Evolutionary conservation across 805 yeast genomes (phyloP).

Genomic region (Lachancea meyersii): DNA sequence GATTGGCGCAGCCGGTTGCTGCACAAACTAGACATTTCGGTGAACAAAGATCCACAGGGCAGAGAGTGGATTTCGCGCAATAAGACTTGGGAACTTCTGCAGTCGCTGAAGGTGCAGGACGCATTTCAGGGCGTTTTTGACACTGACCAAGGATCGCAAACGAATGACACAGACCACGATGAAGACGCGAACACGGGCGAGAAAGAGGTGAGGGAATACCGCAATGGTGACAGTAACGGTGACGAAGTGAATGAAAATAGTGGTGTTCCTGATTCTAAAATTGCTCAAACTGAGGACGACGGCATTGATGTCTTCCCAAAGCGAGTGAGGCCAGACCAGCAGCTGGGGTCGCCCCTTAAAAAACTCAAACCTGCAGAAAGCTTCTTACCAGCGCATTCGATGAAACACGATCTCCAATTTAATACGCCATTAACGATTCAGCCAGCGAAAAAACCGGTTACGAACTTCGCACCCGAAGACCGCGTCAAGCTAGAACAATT

Average conservation of each 20-base stretch:
- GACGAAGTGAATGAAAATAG: no score
- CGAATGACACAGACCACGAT: constrained; percentile 9
- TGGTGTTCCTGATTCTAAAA: not conserved
- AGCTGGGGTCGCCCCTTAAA: constrained; percentile 26
- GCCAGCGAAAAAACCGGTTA: constrained; percentile 9
- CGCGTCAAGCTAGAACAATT: constrained; percentile 28
- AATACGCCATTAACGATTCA: constrained; percentile 6
- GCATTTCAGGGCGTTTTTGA: constrained; percentile 17
- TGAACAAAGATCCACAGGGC: constrained; percentile 25
- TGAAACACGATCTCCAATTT: constrained; percentile 8
- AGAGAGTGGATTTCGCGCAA: constrained; percentile 28
- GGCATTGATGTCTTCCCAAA: not conserved
- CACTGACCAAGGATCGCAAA: not conserved
- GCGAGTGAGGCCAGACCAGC: not conserved
- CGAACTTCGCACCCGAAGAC: constrained; percentile 13
- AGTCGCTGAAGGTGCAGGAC: constrained; percentile 16
- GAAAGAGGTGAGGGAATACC: not conserved
- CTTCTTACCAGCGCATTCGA: not conserved
- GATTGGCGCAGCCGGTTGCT: constrained; percentile 18
- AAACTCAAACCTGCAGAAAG: constrained; percentile 15
- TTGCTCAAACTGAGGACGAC: not conserved
- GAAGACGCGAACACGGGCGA: not conserved
- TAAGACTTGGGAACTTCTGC: constrained; percentile 21
- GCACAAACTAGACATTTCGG: constrained; percentile 23
- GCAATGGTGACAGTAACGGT: not conserved